Evolutionary conservation across 148 eudicot species (phyloP).

Genomic region (Fagopyrum homotropicum): DNA sequence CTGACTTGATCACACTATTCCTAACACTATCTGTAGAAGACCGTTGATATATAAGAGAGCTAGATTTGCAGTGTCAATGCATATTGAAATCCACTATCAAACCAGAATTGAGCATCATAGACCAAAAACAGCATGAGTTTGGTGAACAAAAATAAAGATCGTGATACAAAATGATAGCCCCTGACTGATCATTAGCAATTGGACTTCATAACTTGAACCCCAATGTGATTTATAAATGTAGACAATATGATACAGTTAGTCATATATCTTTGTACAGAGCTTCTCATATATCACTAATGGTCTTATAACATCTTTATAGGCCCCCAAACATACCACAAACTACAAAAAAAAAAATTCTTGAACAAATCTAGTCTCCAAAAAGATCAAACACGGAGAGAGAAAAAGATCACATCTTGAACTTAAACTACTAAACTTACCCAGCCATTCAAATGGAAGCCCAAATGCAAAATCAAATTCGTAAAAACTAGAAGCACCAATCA

Average conservation of each 20-base stretch:
- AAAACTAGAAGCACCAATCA: neutral
- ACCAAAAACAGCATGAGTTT: neutral
- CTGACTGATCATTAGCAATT: neutral
- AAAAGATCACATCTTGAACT: slow-evolving; percentile 1
- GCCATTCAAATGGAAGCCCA: neutral
- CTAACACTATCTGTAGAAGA: neutral
- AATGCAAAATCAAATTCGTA: neutral
- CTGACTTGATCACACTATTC: neutral
- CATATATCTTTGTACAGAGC: too few species aligned
- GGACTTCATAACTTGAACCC: neutral
- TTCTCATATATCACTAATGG: too few species aligned
- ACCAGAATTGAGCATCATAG: too few species aligned
- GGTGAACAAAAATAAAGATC: neutral
- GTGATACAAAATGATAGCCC: neutral
- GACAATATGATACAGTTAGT: too few species aligned
- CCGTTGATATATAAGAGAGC: neutral
- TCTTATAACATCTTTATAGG: too few species aligned
- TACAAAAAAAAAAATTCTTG: neutral
- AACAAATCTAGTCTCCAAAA: neutral
- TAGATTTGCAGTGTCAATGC: neutral
- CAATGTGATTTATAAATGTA: too few species aligned
- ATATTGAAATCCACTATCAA: neutral
- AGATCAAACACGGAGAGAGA: neutral
- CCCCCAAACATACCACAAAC: neutral
- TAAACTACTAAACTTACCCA: neutral